These are phyloP conservation scores for Backusella australiensis DNA, from an alignment of 192 early-diverging fungal genomes.

Conservation along the genomic window DNA sequence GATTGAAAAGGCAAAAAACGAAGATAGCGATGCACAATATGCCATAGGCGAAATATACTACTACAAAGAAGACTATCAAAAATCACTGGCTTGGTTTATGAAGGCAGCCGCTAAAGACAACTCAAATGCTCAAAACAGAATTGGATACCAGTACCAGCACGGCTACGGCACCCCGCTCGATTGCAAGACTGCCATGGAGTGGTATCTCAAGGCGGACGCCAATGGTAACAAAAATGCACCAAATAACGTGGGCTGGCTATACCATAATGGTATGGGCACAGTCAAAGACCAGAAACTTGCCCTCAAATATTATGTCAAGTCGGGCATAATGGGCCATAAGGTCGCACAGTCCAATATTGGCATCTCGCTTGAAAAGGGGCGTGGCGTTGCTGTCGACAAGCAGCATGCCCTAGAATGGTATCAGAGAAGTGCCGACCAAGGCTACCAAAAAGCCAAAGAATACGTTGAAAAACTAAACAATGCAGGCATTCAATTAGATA, in stretches of 20 bases:
- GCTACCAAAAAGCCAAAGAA: not conserved
- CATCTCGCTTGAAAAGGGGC: not conserved
- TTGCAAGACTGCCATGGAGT: not conserved
- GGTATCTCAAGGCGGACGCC: not conserved
- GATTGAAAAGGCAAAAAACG: not conserved
- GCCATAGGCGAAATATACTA: not conserved
- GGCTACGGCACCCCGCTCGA: not conserved
- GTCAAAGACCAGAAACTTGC: not conserved
- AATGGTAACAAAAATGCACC: not conserved
- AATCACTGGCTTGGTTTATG: not conserved
- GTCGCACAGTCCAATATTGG: not conserved
- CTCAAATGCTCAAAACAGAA: not conserved
- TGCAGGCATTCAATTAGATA: not conserved
- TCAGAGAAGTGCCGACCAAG: not conserved
- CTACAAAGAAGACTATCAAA: not conserved
- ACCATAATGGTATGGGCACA: not conserved
- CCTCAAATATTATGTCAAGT: not conserved
- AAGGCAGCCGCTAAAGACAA: not conserved
- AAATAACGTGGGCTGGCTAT: not conserved
- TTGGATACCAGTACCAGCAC: not conserved
- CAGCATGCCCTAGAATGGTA: not conserved
- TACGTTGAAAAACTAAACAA: not conserved
- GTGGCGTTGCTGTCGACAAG: not conserved
- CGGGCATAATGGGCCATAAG: not conserved
- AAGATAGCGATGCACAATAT: not conserved